phyloP scores from a whole-genome alignment of 352 stramenopile genomes.

The Phytophthora aleatoria region DNA sequence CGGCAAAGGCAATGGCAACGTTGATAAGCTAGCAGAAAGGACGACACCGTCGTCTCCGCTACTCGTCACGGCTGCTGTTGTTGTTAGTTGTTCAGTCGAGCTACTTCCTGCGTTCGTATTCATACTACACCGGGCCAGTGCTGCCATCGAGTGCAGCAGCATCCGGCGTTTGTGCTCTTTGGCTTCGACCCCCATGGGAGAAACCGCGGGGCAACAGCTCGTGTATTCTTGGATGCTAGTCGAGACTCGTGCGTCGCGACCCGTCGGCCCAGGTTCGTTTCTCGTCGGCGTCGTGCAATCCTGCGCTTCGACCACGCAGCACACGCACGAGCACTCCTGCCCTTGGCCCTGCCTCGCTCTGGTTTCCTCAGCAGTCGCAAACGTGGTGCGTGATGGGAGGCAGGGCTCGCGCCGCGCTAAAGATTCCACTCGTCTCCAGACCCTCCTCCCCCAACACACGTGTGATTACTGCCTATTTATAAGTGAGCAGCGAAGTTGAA shows the following conservation, averaged over 20 bases:
- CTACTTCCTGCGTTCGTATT: constrained; percentile 11
- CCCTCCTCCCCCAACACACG: constrained; percentile 25
- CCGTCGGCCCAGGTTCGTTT: constrained; percentile 28
- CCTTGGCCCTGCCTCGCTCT: constrained; percentile 12
- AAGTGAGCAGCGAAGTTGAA: constrained; percentile 18
- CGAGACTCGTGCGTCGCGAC: constrained; percentile 22
- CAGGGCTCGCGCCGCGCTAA: constrained; percentile 16
- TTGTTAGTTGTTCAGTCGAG: constrained; percentile 7
- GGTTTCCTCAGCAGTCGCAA: constrained; percentile 15
- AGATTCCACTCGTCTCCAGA: constrained; percentile 34
- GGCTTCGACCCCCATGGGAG: constrained; percentile 42
- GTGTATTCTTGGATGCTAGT: constrained; percentile 26
- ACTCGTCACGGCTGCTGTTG: constrained; percentile 13
- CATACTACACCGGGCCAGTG: constrained; percentile 32
- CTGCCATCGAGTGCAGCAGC: constrained; percentile 46
- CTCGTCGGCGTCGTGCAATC: constrained; percentile 14
- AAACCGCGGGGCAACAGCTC: constrained; percentile 6
- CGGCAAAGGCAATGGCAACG: constrained; percentile 27
- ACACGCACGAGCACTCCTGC: neutral
- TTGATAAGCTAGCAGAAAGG: constrained; percentile 37
- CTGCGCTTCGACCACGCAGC: neutral
- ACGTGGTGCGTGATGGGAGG: constrained; percentile 30
- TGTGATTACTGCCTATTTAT: constrained; percentile 45
- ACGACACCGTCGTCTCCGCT: constrained; percentile 18
- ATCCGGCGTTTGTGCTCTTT: constrained; percentile 41